Evolutionary conservation across 1,284 basidiomycete species (phyloP), one percentile per base, ranked within the genome.

Genomic region (Cryptococcus jaspeensis): DNA sequence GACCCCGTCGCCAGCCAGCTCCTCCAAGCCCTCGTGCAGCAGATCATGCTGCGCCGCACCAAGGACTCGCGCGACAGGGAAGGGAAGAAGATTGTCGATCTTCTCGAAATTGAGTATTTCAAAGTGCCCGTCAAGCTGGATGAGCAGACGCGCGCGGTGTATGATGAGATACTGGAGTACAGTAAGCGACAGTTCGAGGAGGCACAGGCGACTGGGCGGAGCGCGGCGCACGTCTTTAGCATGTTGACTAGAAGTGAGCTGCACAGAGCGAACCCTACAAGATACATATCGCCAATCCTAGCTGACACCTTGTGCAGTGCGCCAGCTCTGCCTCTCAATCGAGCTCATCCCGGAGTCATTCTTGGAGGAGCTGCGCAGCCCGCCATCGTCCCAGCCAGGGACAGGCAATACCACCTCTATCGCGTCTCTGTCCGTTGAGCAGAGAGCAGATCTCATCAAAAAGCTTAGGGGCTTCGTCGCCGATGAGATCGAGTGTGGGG

Each of bases 1-100:
- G 80, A 85, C 50, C 80, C 85, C 0, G 66, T 79, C 36, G 90
- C 89, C 7, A 85, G 82, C 22, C 86, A 85, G 63, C 75, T 92
- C 5, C 78, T 92, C n/a, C 81, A 86, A 86, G 89, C 87, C 4
- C 76, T 95, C n/a, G 91, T 94, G 83, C 85, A 80, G 44, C 87
- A 90, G 28, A 82, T 86, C 15, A 90, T 91, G 53, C 86, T 95
- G 45, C 86, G 91, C 5, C 83, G 91, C 36, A 92, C 90, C 4
- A 93, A 93, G 74, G 89, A 92, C 77, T 88, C 86, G 85, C 87
- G 88, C 81, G 89, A 92, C 69, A 81, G 80, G 9, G 74, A 84
- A 12, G 92, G 91, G 15, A 85, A 86, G 20, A 76, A 81, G 13
- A 79, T 94, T 9, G 83, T 94, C 7, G 81, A 85, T 20, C 79